phyloP scores from a whole-genome alignment of 305 asterid genomes.

The Ajuga reptans region DNA sequence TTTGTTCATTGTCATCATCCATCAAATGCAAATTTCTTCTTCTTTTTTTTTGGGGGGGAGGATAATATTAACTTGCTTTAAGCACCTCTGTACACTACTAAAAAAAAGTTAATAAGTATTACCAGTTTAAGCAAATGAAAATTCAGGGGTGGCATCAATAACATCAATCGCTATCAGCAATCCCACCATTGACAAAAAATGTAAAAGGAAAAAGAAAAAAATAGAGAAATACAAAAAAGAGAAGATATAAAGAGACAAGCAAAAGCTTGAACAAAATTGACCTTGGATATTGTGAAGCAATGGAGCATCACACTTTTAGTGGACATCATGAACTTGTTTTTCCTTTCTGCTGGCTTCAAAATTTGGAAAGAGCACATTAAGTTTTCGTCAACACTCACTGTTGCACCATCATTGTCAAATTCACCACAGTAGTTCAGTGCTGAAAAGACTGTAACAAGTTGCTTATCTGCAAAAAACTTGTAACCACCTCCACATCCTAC shows the following conservation, averaged over 20 bases:
- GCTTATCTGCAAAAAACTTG: slow-evolving; percentile 54
- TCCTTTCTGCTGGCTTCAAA: slow-evolving; percentile 51
- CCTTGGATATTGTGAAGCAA: slow-evolving; percentile 26
- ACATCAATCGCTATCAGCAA: neutral
- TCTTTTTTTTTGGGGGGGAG: neutral
- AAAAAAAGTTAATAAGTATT: neutral
- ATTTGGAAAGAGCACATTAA: slow-evolving; percentile 48
- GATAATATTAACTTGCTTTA: neutral
- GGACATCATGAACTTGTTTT: slow-evolving; percentile 49
- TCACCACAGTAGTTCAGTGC: slow-evolving; percentile 49
- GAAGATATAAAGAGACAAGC: neutral
- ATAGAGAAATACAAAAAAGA: neutral
- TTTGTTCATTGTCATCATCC: neutral
- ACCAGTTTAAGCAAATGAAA: neutral
- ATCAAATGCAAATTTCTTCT: too few relatives aligned
- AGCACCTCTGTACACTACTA: neutral
- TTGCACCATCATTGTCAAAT: slow-evolving; percentile 52
- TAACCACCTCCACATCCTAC: slow-evolving; percentile 59
- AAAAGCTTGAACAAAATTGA: slow-evolving; percentile 16
- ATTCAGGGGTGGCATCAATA: neutral
- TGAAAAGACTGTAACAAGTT: slow-evolving; percentile 48
- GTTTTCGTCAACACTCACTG: slow-evolving; percentile 48
- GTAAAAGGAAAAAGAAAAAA: too few relatives aligned
- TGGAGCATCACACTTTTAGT: slow-evolving; percentile 43
- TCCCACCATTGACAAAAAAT: neutral